Conservation (phyloP, 306 rosid genomes). For the Prunus davidiana region DNA sequence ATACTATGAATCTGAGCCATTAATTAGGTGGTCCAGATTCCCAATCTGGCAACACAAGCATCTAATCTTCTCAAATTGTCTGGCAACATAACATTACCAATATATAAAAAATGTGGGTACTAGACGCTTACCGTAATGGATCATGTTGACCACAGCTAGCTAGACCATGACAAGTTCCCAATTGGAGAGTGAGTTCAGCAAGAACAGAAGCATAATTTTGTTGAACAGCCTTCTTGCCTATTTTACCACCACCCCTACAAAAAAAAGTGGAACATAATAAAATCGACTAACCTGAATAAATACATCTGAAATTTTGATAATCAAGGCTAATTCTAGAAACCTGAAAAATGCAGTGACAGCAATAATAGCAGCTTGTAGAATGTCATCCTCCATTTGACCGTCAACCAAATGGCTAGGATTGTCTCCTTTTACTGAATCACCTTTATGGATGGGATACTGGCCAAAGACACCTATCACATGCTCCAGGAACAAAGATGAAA, state of each 20-base stretch:
- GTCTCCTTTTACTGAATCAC: constrained; percentile 56
- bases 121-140: constrained; percentile 63
- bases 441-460: constrained; percentile 58
- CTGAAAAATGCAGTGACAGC: constrained; percentile 96
- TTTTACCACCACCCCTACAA: constrained; percentile 95
- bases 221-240: constrained; percentile 91
- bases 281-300: constrained; percentile 16
- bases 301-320: constrained; percentile 15
- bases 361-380: constrained; percentile 77
- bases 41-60: too few species aligned
- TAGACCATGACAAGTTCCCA: constrained; percentile 88
- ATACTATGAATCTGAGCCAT: background rate
- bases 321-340: constrained; percentile 31
- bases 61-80: background rate
- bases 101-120: background rate
- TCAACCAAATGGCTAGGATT: constrained; percentile 49
- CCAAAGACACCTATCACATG: constrained; percentile 71
- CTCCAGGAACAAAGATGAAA: constrained; percentile 81
- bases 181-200: constrained; percentile 86
- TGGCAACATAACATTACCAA: background rate
- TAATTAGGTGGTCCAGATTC: background rate
- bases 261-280: constrained; percentile 21
- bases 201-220: constrained; percentile 91
- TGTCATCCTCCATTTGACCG: constrained; percentile 59
- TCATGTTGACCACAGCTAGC: constrained; percentile 72